phyloP scores from a whole-genome alignment of 1,284 basidiomycete species.

The Leucocoprinus gongylophorus region DNA sequence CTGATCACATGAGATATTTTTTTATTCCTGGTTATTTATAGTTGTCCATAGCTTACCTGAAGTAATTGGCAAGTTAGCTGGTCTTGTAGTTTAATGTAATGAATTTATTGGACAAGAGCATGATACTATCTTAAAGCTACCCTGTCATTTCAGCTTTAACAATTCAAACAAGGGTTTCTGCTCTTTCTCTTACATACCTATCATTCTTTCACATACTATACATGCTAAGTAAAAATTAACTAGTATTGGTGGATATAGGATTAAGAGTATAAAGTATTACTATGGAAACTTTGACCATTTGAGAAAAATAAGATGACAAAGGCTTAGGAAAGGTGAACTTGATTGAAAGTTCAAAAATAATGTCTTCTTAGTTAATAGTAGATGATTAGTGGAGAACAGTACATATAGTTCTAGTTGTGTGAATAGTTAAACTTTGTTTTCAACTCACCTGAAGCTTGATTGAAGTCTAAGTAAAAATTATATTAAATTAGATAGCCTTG shows the following conservation, averaged over 20 bases:
- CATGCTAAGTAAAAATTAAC: slow-evolving; percentile 66
- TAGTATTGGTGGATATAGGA: slow-evolving; percentile 54
- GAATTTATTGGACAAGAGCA: slow-evolving; percentile 42
- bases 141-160: slow-evolving; percentile 56
- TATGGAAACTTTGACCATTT: slow-evolving; percentile 47
- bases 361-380: too few species aligned
- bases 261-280: slow-evolving; percentile 34
- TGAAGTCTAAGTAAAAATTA: too few species aligned
- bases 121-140: slow-evolving; percentile 58
- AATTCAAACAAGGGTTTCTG: slow-evolving; percentile 53
- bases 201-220: slow-evolving; percentile 66
- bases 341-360: slow-evolving; percentile 38
- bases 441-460: too few species aligned
- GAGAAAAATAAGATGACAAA: slow-evolving; percentile 59
- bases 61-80: slow-evolving; percentile 15
- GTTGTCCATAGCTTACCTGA: too few species aligned
- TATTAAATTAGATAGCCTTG: too few species aligned
- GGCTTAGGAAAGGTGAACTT: slow-evolving; percentile 67
- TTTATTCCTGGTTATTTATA: too few species aligned
- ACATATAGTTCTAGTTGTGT: too few species aligned
- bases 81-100: slow-evolving; percentile 7
- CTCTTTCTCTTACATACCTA: slow-evolving; percentile 51
- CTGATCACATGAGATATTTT: too few species aligned
- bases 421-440: too few species aligned
- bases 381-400: too few species aligned